Evolutionary conservation across 352 stramenopile species (phyloP).

Genomic region (Pythium sp.): DNA sequence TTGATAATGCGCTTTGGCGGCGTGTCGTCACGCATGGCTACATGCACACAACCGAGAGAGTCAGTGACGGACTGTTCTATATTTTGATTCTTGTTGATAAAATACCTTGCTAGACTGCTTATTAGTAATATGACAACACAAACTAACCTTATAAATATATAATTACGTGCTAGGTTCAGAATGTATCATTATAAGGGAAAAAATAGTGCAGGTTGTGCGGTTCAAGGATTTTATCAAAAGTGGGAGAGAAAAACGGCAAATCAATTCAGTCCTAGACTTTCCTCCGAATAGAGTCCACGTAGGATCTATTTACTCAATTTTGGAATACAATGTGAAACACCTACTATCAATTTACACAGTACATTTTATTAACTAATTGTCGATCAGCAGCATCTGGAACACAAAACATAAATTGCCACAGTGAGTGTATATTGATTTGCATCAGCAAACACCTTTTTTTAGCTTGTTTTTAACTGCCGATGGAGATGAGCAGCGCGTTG

Average conservation of each 20-base stretch:
- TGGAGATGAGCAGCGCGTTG: neutral
- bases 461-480: neutral
- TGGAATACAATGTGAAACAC: neutral
- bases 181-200: neutral
- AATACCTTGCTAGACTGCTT: too few relatives aligned
- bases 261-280: neutral
- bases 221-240: neutral
- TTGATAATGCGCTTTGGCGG: neutral
- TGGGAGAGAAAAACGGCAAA: slow-evolving; percentile 1
- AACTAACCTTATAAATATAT: too few relatives aligned
- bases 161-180: too few relatives aligned
- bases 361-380: neutral
- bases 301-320: neutral
- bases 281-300: neutral
- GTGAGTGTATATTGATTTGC: neutral
- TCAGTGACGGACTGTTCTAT: neutral
- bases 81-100: neutral
- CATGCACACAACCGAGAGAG: neutral
- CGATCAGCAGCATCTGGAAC: neutral
- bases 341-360: neutral
- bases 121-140: too few relatives aligned
- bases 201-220: neutral
- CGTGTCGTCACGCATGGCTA: neutral
- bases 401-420: neutral
- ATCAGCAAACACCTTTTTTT: neutral